A percentile compares a stretch with the other conserved stretches of the same genome.
Evolutionary conservation across 768 basidiomycete species (phyloP).

Genomic region (Gautieria morchelliformis): DNA sequence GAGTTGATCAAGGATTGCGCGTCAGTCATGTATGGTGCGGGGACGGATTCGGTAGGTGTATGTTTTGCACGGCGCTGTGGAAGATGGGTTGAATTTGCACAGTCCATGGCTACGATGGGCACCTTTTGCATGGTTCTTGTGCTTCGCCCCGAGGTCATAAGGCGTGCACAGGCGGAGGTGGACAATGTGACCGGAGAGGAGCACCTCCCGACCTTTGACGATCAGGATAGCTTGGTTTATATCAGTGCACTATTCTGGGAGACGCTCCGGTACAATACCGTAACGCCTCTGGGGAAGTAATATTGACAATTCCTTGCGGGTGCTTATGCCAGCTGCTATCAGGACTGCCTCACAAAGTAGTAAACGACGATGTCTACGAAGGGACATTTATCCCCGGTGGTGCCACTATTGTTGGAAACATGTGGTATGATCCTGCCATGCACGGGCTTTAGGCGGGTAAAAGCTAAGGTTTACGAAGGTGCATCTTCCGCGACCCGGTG

Average conservation of each 20-base stretch:
- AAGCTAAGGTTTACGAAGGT: not conserved
- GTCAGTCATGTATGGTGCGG: not conserved
- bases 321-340: not conserved
- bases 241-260: slow-evolving; percentile 26
- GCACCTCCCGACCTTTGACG: slow-evolving; percentile 8
- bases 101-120: slow-evolving; percentile 2
- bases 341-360: slow-evolving; percentile 4
- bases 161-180: slow-evolving; percentile 12
- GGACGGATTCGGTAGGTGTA: not conserved
- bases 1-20: slow-evolving; percentile 5
- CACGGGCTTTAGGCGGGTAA: too few species aligned
- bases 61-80: not conserved
- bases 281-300: slow-evolving; percentile 1
- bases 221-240: slow-evolving; percentile 5
- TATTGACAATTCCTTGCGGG: not conserved
- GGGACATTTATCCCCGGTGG: slow-evolving; percentile 1
- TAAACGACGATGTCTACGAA: slow-evolving; percentile 5
- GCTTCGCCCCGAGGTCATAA: slow-evolving; percentile 8
- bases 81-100: not conserved
- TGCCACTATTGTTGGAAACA: not conserved
- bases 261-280: slow-evolving; percentile 17
- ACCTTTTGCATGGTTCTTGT: not conserved
- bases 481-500: not conserved
- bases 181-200: slow-evolving; percentile 6
- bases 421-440: not conserved